Conservation (phyloP, 1,139 yeast genomes). For the Lodderomyces beijingensis region DNA sequence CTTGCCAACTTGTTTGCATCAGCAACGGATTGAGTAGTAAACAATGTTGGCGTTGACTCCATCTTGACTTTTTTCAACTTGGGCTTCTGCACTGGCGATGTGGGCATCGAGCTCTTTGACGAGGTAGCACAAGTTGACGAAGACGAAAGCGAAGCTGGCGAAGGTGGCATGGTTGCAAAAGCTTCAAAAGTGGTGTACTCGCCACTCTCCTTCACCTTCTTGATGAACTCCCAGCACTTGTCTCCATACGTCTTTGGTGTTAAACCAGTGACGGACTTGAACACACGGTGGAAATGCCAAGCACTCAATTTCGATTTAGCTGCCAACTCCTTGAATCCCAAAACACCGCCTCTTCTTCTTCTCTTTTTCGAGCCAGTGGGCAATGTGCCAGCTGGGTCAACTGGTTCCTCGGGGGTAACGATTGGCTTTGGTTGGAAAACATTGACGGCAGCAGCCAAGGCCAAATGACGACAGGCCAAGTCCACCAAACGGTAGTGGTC, state of each 20-base stretch:
- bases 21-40: slow-evolving; percentile 5
- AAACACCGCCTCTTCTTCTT: slow-evolving; percentile 77
- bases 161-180: slow-evolving; percentile 6
- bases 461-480: slow-evolving; percentile 80
- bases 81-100: background rate
- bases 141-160: slow-evolving; percentile 8
- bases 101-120: slow-evolving; percentile 2
- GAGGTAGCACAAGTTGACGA: background rate
- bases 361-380: slow-evolving; percentile 35
- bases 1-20: slow-evolving; percentile 3
- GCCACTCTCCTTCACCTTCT: slow-evolving; percentile 24
- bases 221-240: slow-evolving; percentile 72
- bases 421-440: slow-evolving; percentile 26
- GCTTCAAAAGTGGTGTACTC: slow-evolving; percentile 14
- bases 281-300: slow-evolving; percentile 93
- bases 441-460: slow-evolving; percentile 69
- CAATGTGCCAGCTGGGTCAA: slow-evolving; percentile 7
- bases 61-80: slow-evolving; percentile 6
- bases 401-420: slow-evolving; percentile 10
- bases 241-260: slow-evolving; percentile 91
- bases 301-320: slow-evolving; percentile 79
- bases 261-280: slow-evolving; percentile 77
- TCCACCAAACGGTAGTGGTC: slow-evolving; percentile 72
- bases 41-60: slow-evolving; percentile 5
- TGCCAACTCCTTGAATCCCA: slow-evolving; percentile 86